These are phyloP conservation scores for Xylaria hypoxylon DNA, from an alignment of 2,329 filamentous ascomycete genomes.

Conservation along the genomic window DNA sequence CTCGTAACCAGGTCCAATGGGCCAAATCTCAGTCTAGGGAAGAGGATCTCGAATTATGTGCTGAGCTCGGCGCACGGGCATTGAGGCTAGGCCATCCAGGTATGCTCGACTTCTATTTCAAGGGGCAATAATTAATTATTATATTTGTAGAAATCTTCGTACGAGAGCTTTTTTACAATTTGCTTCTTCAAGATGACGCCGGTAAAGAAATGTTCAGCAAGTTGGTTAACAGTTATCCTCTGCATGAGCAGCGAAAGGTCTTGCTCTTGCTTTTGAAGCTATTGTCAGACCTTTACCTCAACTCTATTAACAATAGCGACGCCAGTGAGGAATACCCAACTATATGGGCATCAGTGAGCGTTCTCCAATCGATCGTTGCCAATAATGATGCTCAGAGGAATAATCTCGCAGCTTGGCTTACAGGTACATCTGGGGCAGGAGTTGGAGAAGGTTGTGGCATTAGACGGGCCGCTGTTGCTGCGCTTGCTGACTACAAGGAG, in stretches of 20 bases:
- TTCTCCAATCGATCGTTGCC: constrained; percentile 64
- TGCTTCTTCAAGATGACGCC: constrained; percentile 43
- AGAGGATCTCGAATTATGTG: constrained; percentile 57
- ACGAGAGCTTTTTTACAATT: constrained; percentile 44
- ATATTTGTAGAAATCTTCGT: constrained; percentile 56
- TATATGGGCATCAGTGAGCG: constrained; percentile 69
- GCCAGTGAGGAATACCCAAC: constrained; percentile 48
- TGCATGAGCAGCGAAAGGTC: constrained; percentile 59
- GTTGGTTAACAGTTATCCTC: constrained; percentile 54
- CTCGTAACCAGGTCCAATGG: constrained; percentile 68
- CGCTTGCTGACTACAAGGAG: constrained; percentile 64
- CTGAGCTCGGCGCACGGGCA: constrained; percentile 66
- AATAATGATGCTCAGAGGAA: constrained; percentile 62
- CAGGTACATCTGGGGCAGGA: constrained; percentile 71
- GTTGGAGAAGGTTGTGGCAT: constrained; percentile 73
- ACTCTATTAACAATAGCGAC: constrained; percentile 51
- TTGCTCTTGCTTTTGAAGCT: constrained; percentile 56
- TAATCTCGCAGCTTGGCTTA: constrained; percentile 73
- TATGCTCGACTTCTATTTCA: constrained; percentile 52
- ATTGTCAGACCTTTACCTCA: constrained; percentile 60
- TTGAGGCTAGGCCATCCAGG: constrained; percentile 80
- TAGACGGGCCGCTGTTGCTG: constrained; percentile 73
- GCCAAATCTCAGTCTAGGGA: constrained; percentile 50
- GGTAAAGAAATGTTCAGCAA: constrained; percentile 47
- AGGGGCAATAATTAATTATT: constrained; percentile 5